phyloP scores from a whole-genome alignment of 768 basidiomycete species.

The Crassisporium funariophilum region DNA sequence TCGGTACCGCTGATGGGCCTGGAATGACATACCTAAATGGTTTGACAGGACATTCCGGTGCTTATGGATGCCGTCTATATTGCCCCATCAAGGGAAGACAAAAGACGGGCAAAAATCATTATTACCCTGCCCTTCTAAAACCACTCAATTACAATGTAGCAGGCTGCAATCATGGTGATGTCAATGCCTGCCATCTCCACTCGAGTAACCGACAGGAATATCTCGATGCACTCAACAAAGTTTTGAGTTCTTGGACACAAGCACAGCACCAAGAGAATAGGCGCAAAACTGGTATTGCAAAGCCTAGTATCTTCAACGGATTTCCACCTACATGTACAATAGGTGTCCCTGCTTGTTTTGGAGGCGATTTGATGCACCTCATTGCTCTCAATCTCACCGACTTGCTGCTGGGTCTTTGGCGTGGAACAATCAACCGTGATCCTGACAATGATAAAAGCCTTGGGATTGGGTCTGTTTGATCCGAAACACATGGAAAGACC shows the following conservation, averaged over 20 bases:
- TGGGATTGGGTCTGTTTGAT: constrained; percentile 35
- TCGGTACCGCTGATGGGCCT: constrained; percentile 32
- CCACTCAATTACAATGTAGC: constrained; percentile 28
- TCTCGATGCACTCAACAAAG: constrained; percentile 4
- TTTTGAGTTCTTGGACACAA: constrained; percentile 16
- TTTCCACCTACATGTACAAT: constrained; percentile 22
- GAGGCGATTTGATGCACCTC: constrained; percentile 47
- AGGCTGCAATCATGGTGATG: constrained; percentile 23
- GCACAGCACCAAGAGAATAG: constrained; percentile 19
- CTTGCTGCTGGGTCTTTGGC: constrained; percentile 37
- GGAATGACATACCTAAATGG: constrained; percentile 10
- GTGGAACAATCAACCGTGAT: constrained; percentile 30
- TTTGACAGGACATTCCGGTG: constrained; percentile 2
- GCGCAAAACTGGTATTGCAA: constrained; percentile 31
- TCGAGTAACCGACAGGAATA: constrained; percentile 11
- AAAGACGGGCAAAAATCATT: constrained; percentile 28
- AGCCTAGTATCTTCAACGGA: constrained; percentile 38
- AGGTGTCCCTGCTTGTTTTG: constrained; percentile 35
- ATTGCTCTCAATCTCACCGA: constrained; percentile 37
- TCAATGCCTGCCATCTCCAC: constrained; percentile 6
- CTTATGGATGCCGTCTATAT: constrained; percentile 32
- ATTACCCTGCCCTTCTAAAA: constrained; percentile 33
- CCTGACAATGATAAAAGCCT: constrained; percentile 1
- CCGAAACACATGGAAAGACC: constrained; percentile 32
- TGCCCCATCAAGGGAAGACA: constrained; percentile 31